Conservation (phyloP, 257 asterid genomes). For the Nicotiana knightiana region DNA sequence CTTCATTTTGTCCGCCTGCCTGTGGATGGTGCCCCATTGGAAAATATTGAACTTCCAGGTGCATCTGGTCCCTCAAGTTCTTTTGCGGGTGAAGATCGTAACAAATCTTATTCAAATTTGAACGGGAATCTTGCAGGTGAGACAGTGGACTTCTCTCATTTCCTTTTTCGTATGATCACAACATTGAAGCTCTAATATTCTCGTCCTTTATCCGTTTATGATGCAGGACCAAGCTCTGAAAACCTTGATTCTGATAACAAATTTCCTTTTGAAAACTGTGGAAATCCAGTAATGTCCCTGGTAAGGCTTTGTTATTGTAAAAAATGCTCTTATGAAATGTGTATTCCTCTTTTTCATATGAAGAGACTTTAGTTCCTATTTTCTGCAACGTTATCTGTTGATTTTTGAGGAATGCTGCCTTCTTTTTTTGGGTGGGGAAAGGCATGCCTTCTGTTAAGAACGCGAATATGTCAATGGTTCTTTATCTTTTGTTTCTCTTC, state of each 20-base stretch:
- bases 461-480: not conserved
- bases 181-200: not conserved
- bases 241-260: constrained; percentile 44
- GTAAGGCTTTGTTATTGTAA: constrained; percentile 26
- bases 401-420: constrained; percentile 2
- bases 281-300: constrained; percentile 86
- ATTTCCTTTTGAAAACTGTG: constrained; percentile 65
- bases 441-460: not conserved
- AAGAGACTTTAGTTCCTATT: not conserved
- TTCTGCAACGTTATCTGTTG: not conserved
- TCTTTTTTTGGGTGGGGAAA: constrained; percentile 3
- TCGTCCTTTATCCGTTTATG: constrained; percentile 4
- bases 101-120: constrained; percentile 36
- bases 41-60: constrained; percentile 35
- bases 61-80: constrained; percentile 42
- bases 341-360: not conserved
- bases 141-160: not conserved
- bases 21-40: constrained; percentile 25
- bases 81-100: constrained; percentile 30
- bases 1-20: constrained; percentile 79
- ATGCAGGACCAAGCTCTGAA: constrained; percentile 45
- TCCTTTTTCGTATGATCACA: not conserved
- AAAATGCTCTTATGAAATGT: not conserved
- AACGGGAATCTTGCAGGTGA: constrained; percentile 49
- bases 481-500: not conserved